Evolutionary conservation across 192 early-diverging fungal species (phyloP), one percentile per base, ranked within the genome.

Genomic region (Lunasporangiospora selenospora): DNA sequence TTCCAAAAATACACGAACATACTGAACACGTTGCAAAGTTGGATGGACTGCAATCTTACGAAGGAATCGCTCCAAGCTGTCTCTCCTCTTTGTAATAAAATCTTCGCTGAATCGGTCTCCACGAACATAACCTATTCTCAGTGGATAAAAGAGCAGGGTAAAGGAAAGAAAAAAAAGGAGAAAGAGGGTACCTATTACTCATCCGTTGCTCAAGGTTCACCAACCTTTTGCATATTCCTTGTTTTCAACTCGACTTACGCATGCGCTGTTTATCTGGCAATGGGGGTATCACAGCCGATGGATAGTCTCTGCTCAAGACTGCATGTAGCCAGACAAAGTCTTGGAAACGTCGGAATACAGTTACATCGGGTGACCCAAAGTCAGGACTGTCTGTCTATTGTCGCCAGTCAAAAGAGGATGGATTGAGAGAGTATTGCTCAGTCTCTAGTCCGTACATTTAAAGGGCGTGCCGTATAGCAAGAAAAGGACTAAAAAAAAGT

Each of bases 71-170:
- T 97, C 92, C 45, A 99, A 79, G 53, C 89, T 87, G 46, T 79
- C 55, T 39, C 87, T 77, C 29, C 96, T 81, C 78, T 88, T 89
- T 55, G 90, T 87, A 16, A 97, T 87, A 87, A 99, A 99, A 34
- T 98, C 95, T 7, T 84, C 75, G 62, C 89, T 88, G 77, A 99
- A 99, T 32, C 97, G 82, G 76, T 98, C 94, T 6, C 97, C 97
- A 21, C 93, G 97, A 18, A 99, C 78, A 62, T 97, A 99, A 75
- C 95, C 94, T 91, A 70, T 27, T 6, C 8, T 24, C 5, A 23
- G 24, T 15, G 2, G 13, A 37, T 47, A 21, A 60, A 6, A 32
- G 6, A 27, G 13, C 45, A 19, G 21, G 21, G n/a, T 12, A 43
- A 4, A 43, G 21, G 15, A 47, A 23, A 21, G 26, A 27, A 0